Evolutionary conservation across 805 yeast species (phyloP), one percentile per base, ranked within the genome.

Genomic region (Candida stauntonica): DNA sequence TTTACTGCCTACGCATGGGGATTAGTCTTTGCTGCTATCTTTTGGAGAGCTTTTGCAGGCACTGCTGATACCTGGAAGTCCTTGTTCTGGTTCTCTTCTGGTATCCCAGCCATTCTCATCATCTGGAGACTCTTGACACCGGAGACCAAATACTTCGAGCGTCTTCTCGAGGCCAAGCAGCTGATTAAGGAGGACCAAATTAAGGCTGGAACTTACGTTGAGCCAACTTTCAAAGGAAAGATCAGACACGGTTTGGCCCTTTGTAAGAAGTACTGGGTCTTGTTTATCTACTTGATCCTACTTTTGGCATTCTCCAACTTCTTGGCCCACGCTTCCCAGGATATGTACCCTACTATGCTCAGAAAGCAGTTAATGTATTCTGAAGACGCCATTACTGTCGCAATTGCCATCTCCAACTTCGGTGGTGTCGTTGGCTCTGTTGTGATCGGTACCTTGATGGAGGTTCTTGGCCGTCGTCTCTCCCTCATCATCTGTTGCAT

Each of bases 301-400:
- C 58, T 81, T 53, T 73, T 81, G 78, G 70, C 84, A 12, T 86
- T 81, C 17, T 73, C 79, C 62, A 81, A 81, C 61, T 82, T 79
- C 61, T 68, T 74, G 64, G 72, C 85, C 5, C 89, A 82, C 50
- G 85, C 86, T 2, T 74, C 86, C 8, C 88, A 81, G 60, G 89
- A 82, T 59, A 64, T 82, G 58, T 79, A 70, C 56, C 85, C 86
- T 29, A 78, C 86, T 2, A 64, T 77, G 63, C 61, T 81, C 35
- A 65, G 69, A 28, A 66, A 65, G 24, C 86, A 81, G 56, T 63
- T 75, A 19, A 62, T 54, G 14, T 68, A 66, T 44, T 59, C 73
- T 17, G 48, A 54, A 12, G 62, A 81, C 51, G 64, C 69, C 20
- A 60, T 70, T 23, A 79, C 86, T 1, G 79, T 79, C 19, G 74